phyloP scores from a whole-genome alignment of 805 yeast species.

The Torulaspora gathmanii region DNA sequence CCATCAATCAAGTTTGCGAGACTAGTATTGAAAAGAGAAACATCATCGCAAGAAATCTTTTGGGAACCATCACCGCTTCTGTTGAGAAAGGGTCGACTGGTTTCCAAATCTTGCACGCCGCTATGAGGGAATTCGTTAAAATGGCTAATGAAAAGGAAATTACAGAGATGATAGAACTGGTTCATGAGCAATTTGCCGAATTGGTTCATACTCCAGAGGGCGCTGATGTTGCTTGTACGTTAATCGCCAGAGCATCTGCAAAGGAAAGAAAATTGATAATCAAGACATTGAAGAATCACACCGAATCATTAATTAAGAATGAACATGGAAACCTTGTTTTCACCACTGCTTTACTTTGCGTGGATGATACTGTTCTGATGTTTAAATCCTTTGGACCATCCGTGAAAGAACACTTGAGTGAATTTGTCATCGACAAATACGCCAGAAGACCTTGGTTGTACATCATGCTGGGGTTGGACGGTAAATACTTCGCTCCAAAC shows the following conservation, averaged over 20 bases:
- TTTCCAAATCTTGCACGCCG: conserved; percentile 92
- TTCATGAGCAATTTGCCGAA: conserved; percentile 88
- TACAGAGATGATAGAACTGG: conserved; percentile 73
- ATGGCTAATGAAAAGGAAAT: conserved; percentile 64
- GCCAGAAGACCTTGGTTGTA: conserved; percentile 88
- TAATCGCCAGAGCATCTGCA: conserved; percentile 79
- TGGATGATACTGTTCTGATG: conserved; percentile 87
- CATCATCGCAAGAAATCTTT: conserved; percentile 67
- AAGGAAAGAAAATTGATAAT: conserved; percentile 83
- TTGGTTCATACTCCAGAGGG: conserved; percentile 95
- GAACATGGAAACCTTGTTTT: conserved; percentile 83
- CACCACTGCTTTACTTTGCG: conserved; percentile 72
- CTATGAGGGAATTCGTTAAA: conserved; percentile 81
- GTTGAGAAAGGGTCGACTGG: conserved; percentile 96
- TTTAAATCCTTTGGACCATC: conserved; percentile 56
- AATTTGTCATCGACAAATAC: conserved; percentile 61
- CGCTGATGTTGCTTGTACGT: conserved; percentile 78
- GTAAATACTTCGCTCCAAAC: conserved; percentile 75
- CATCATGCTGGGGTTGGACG: conserved; percentile 70
- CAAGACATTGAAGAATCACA: conserved; percentile 69
- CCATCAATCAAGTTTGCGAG: conserved; percentile 58
- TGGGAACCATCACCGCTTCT: conserved; percentile 80
- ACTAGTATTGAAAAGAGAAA: conserved; percentile 75
- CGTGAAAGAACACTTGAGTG: conserved; percentile 51
- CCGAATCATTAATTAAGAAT: conserved; percentile 68